Conservation (phyloP, 164 flowering plant species). For the Chloranthus sessilifolius region DNA sequence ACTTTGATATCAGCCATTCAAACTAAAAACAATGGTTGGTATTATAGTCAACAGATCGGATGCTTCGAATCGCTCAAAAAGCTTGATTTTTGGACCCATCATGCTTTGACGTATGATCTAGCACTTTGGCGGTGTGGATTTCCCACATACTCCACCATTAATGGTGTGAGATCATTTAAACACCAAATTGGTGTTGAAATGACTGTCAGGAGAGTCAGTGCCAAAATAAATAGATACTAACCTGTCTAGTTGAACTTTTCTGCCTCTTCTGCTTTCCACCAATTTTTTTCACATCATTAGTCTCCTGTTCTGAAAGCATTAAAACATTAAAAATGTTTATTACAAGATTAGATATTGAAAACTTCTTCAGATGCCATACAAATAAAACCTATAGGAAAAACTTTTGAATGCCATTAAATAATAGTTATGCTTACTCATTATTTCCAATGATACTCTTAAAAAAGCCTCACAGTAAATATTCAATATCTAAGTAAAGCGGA, state of each 20-base stretch:
- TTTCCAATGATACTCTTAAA: not conserved
- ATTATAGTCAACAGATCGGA: too few relatives aligned
- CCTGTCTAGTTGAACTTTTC: slow-evolving; percentile 20
- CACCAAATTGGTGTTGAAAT: too few relatives aligned
- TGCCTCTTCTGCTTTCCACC: slow-evolving; percentile 38
- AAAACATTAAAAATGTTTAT: not conserved
- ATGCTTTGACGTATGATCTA: too few relatives aligned
- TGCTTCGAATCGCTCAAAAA: too few relatives aligned
- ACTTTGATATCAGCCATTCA: too few relatives aligned
- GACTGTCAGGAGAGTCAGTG: too few relatives aligned
- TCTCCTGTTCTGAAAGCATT: slow-evolving; percentile 45
- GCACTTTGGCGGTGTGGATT: too few relatives aligned
- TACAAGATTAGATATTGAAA: not conserved
- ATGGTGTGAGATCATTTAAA: too few relatives aligned
- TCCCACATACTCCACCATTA: too few relatives aligned
- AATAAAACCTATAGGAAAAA: not conserved
- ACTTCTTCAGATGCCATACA: not conserved
- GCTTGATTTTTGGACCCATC: too few relatives aligned
- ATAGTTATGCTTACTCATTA: not conserved
- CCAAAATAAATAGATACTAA: slow-evolving; percentile 21
- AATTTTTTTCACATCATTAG: slow-evolving; percentile 23
- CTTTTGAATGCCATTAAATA: not conserved
- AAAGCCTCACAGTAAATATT: not conserved
- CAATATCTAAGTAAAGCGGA: not conserved
- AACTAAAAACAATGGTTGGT: too few relatives aligned